Evolutionary conservation across 352 stramenopile genomes (phyloP), one percentile per base, ranked within the genome.

Genomic region (Pythium volutum): DNA sequence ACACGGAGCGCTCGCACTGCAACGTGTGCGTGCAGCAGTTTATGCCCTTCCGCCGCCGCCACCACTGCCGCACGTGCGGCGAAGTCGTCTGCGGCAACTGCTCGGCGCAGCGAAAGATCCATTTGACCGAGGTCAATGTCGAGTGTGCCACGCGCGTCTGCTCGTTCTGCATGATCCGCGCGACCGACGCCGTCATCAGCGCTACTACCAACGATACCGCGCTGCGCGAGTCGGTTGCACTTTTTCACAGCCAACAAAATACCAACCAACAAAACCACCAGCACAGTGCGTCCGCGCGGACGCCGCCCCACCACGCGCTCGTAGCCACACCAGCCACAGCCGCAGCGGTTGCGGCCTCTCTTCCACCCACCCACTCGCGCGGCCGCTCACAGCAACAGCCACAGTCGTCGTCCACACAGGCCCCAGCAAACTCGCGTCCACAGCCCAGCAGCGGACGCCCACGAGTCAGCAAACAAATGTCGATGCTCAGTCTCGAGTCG

Each of bases 1-100:
- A 93, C 64, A 73, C 80, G 20, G 64, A 81, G 38, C 78, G 81
- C 25, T 88, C 79, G 18, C 84, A 91, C 61, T 93, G 84, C 74
- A 93, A 77, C 56, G 76, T 91, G 41, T 93, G 84, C 62, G 70
- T 91, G 29, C 80, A 90, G 77, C 81, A 90, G 55, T 93, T 93
- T 67, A 66, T 89, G 34, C 76, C 84, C 9, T 90, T 93, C 47
- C 81, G 81, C 18, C 78, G 81, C 16, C 79, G 84, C 38, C 81
- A 91, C 52, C 84, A 93, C 66, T 93, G 84, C 50, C 81, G 84
- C 51, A 91, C 84, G 62, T 93, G 84, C 42, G 81, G 84, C n/a
- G 81, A 93, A 53, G 75, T 86, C 25, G 78, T 91, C 2, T 93
- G 84, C 53, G 69, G 72, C 25, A 77, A 76, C 9, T 93, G 84